phyloP scores from a whole-genome alignment of 2,329 filamentous ascomycete species.

The Penicillium decumbens region DNA sequence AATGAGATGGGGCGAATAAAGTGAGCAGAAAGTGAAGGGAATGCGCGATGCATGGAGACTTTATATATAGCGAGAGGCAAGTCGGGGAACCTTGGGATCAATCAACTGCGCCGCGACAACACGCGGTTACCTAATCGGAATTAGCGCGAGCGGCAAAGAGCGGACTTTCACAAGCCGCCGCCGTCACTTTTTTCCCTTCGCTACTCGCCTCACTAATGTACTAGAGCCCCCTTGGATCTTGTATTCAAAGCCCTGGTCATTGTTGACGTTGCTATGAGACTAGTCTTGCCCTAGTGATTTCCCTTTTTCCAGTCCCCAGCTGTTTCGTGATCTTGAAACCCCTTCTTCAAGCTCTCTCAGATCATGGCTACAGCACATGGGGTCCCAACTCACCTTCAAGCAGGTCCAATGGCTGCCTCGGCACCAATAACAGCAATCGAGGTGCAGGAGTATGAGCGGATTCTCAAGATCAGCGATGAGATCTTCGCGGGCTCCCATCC shows the following conservation, averaged over 20 bases:
- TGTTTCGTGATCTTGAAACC: slow-evolving; percentile 8
- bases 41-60: slow-evolving; percentile 16
- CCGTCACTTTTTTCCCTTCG: slow-evolving; percentile 10
- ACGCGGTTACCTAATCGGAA: slow-evolving; percentile 17
- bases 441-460: slow-evolving; percentile 69
- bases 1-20: slow-evolving; percentile 2
- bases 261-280: slow-evolving; percentile 1
- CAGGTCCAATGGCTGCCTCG: slow-evolving; percentile 27
- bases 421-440: slow-evolving; percentile 48
- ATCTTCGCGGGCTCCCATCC: slow-evolving; percentile 69
- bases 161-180: slow-evolving; percentile 7
- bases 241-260: neutral
- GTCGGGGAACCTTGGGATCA: neutral
- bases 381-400: slow-evolving; percentile 29
- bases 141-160: slow-evolving; percentile 12
- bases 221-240: neutral
- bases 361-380: slow-evolving; percentile 31
- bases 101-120: neutral
- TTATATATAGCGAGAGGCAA: neutral
- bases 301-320: neutral
- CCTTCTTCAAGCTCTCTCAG: slow-evolving; percentile 14
- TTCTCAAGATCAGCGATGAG: slow-evolving; percentile 73
- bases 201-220: slow-evolving; percentile 1
- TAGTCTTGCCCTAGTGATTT: slow-evolving; percentile 1
- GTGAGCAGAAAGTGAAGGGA: slow-evolving; percentile 4